Base-by-base conservation (phyloP, 345 rosid genomes). In the Lepidium didymum region DNA sequence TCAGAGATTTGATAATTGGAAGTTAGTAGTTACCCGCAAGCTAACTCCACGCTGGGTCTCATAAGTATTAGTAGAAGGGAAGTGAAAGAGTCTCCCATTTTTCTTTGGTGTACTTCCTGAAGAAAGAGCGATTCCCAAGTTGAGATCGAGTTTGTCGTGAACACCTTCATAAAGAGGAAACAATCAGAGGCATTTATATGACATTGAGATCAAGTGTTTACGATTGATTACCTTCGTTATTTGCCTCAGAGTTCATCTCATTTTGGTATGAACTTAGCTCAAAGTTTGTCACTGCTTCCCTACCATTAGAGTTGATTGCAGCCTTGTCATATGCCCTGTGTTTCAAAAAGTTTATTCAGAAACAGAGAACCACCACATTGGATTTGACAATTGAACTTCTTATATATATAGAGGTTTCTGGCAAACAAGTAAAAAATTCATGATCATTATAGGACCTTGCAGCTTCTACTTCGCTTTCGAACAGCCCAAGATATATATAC, bases 291-390 rank as follows among this genome's bases (percentile, higher is more conserved):
- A 91, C 90, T 3, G 96, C 99, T 80, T 94, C 97, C 68, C 86
- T 83, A 56, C 96, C 99, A 40, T 84, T 94, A 61, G 82, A 80
- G 75, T 82, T 84, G 80, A 93, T 90, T 21, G 96, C 97, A 37
- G 98, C 98, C 87, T 84, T 87, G 72, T 93, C 98, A 81, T 87
- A 90, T 80, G 94, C 98, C 94, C 98, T 93, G 79, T 77, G 81
- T 80, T 78, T 77, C 87, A 82, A 55, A 37, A 67, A 80, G 78
- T 73, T 64, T 77, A 83, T 80, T 87, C 67, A 86, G 83, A 82
- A 77, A 78, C 59, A 60, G 16, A 51, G 55, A 35, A 56, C 13
- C 43, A 13, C 3, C 9, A 45, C 7, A 4, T 72, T 18, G 76
- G 37, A 54, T 40, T n/a, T 34, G 10, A 34, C 45, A 34, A 42